Evolutionary conservation across 1,284 basidiomycete genomes (phyloP), one percentile per base, ranked within the genome.

Genomic region (Ganoderma leucocontextum): DNA sequence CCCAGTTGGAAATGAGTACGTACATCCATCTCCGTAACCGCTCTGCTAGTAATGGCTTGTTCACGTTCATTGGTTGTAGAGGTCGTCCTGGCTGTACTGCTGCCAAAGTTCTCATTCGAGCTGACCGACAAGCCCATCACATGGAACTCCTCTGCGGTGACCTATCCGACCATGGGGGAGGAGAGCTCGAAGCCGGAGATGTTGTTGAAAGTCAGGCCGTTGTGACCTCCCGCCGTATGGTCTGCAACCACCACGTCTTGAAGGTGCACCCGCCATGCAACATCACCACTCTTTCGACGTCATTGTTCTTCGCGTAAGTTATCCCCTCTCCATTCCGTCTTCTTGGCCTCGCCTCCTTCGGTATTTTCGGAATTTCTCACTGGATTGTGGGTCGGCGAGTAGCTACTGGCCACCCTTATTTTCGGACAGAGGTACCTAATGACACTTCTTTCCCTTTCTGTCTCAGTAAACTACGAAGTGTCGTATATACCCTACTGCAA

Each of bases 141-240:
- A 8, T 76, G 75, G 74, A 76, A 76, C 61, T 60, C 69, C 19
- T 69, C 72, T 4, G 65, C 64, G 0, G 64, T 74, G 0, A 53
- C 59, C 49, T 76, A 75, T 49, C 75, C 75, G n/a, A 71, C 75
- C 0, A 67, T 73, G 38, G 74, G 74, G 9, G 59, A 60, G 53
- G 68, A 64, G 15, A 73, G 68, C 62, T 67, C 58, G 39, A 70
- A 69, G 60, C 68, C 73, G 49, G 65, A 74, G 64, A 39, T 74
- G 64, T 61, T 69, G 8, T 62, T 74, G 53, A 70, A 63, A 53
- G 70, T 74, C 2, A 44, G 59, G 53, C 60, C 58, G 38, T 47
- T 60, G 22, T 60, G 15, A 49, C 1, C 47, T 19, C 47, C 25
- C 47, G 7, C 10, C 22, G 25, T 25, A 0, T 10, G 12, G 22